Conservation (phyloP, 1,284 basidiomycete species). For the Ganoderma leucocontextum region DNA sequence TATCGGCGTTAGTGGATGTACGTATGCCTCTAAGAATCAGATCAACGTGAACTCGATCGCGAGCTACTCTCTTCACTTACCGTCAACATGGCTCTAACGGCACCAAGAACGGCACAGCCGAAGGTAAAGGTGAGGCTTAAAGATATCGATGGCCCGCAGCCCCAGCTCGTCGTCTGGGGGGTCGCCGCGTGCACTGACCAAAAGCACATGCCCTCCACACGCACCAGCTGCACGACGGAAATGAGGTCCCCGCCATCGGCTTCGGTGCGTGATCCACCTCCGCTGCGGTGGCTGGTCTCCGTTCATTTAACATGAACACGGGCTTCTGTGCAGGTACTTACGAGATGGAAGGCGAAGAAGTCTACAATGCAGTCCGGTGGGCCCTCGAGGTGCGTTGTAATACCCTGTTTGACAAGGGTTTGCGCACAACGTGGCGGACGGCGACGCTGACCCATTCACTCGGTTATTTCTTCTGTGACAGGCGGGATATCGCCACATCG, state of each 20-base stretch:
- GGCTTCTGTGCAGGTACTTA: slow-evolving; percentile 59
- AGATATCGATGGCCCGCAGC: background rate
- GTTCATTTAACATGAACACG: slow-evolving; percentile 7
- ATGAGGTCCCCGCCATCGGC: slow-evolving; percentile 69
- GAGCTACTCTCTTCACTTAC: background rate
- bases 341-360: slow-evolving; percentile 66
- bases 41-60: background rate
- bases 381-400: slow-evolving; percentile 62
- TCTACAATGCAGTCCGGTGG: slow-evolving; percentile 64
- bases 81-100: slow-evolving; percentile 3
- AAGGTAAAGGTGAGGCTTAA: slow-evolving; percentile 19
- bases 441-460: background rate
- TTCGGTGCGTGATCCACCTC: slow-evolving; percentile 53
- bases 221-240: slow-evolving; percentile 64
- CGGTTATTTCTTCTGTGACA: slow-evolving; percentile 34
- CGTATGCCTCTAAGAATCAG: background rate
- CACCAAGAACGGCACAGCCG: no score
- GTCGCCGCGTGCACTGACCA: background rate
- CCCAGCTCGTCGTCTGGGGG: background rate
- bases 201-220: slow-evolving; percentile 3
- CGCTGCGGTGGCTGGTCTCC: background rate
- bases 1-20: background rate
- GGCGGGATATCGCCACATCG: slow-evolving; percentile 74
- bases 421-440: background rate
- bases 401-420: slow-evolving; percentile 19